Base-by-base conservation (phyloP, 1,284 basidiomycete species). In the Ganoderma lingzhi region DNA sequence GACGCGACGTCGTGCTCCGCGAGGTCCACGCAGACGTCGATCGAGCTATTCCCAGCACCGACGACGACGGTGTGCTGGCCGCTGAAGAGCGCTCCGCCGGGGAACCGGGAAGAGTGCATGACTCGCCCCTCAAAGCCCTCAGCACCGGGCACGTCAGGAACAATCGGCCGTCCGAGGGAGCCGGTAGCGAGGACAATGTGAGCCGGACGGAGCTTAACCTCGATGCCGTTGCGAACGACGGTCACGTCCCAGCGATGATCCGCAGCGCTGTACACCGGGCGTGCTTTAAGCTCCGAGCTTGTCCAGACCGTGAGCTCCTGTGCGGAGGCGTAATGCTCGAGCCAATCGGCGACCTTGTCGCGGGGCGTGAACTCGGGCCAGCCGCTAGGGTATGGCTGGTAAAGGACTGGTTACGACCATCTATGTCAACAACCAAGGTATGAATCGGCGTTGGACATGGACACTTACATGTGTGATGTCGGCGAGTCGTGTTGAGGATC, bases 301-400 rank as follows among this genome's bases (percentile, higher is more conserved):
- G 86, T 87, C 90, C 91, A 92, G 30, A 88, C 81, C 73, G 88
- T 86, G 53, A 92, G 76, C 70, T 92, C 89, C 74, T 92, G 83
- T 0, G 84, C 79, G 42, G 85, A 82, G 3, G 87, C 90, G 77
- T 92, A 93, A 8, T 80, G 79, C 76, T 92, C 89, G 3, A 92
- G 80, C 87, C 88, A 92, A 75, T 90, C 86, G 0, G 87, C 90
- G 2, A 92, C 77, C 75, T 85, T 78, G 62, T 77, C 77, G 0
- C 76, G 73, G 1, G 79, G 78, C 2, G 78, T 77, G 66, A 68
- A 80, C 28, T 73, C 68, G 0, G 78, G 77, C 78, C 79, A 79
- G 59, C 76, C 77, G 1, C 65, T 68, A 0, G 79, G 83, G 70
- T 77, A 82, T 76, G 70, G 72, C 51, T 66, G 76, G 39, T 79